A percentile compares a stretch with the other conserved stretches of the same genome.
phyloP scores from a whole-genome alignment of 306 rosid species.

The Gastrolobium villosum region DNA sequence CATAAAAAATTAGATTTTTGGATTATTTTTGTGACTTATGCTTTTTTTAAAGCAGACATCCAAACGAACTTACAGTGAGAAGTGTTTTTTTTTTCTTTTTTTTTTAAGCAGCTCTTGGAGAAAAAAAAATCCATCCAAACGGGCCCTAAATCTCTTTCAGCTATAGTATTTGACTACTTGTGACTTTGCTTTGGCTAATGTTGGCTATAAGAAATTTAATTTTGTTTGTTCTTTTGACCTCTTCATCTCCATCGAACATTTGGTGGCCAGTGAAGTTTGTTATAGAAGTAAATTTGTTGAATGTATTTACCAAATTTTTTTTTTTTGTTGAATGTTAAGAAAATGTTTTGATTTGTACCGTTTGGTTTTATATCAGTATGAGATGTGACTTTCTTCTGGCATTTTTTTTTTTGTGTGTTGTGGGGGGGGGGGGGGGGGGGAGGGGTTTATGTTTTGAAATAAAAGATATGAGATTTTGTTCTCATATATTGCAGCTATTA shows the following conservation, averaged over 20 bases:
- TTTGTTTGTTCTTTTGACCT: not conserved
- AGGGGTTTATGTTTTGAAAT: not conserved
- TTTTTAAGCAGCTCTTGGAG: no score
- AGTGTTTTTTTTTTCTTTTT: no score
- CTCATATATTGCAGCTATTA: conserved; percentile 70
- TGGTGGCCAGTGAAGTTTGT: not conserved
- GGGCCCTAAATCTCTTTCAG: not conserved
- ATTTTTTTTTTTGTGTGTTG: not conserved
- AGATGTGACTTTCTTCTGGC: not conserved
- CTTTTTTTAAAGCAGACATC: no score
- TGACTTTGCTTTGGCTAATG: not conserved
- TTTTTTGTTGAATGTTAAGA: conserved; percentile 4
- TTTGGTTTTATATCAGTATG: not conserved
- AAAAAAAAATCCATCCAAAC: no score
- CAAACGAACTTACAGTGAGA: no score
- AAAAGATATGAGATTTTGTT: not conserved
- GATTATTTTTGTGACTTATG: no score
- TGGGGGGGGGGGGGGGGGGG: no score
- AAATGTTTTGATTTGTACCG: not conserved
- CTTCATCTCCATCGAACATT: not conserved
- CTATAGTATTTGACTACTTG: not conserved
- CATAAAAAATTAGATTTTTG: no score
- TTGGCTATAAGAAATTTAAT: not conserved
- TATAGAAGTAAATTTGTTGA: not conserved
- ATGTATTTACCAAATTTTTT: no score